Evolutionary conservation across 2,329 filamentous ascomycete species (phyloP).

Genomic region (Trichophyton equinum): DNA sequence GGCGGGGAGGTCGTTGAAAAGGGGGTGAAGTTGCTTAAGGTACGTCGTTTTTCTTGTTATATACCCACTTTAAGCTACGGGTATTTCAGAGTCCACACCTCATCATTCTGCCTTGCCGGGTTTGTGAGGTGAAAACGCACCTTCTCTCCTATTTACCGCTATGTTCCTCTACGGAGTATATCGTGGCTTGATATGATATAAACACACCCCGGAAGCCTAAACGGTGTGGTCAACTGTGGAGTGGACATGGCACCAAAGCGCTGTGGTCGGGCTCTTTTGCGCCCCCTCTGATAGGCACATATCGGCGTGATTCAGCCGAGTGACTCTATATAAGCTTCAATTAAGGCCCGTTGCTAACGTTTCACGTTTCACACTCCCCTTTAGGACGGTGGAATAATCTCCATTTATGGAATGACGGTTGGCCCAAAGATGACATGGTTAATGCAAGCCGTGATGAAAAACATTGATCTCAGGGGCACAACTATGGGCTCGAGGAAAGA

Average conservation of each 20-base stretch:
- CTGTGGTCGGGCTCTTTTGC: neutral
- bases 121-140: neutral
- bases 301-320: neutral
- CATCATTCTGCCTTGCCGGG: neutral
- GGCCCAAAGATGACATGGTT: constrained; percentile 73
- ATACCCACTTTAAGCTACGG: neutral
- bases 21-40: constrained; percentile 56
- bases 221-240: neutral
- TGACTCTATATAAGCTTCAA: neutral
- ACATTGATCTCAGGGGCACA: constrained; percentile 71
- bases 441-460: constrained; percentile 74
- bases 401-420: constrained; percentile 83
- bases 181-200: neutral
- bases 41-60: constrained; percentile 19
- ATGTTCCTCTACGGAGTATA: neutral
- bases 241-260: neutral
- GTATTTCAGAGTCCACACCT: neutral
- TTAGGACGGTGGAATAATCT: constrained; percentile 65
- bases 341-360: constrained; percentile 3
- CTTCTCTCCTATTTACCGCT: neutral
- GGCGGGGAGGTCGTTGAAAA: constrained; percentile 72
- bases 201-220: neutral
- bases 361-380: neutral
- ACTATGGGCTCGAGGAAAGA: constrained; percentile 89
- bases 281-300: neutral